Evolutionary conservation across 306 rosid genomes (phyloP).

Genomic region (Acacia confusa): DNA sequence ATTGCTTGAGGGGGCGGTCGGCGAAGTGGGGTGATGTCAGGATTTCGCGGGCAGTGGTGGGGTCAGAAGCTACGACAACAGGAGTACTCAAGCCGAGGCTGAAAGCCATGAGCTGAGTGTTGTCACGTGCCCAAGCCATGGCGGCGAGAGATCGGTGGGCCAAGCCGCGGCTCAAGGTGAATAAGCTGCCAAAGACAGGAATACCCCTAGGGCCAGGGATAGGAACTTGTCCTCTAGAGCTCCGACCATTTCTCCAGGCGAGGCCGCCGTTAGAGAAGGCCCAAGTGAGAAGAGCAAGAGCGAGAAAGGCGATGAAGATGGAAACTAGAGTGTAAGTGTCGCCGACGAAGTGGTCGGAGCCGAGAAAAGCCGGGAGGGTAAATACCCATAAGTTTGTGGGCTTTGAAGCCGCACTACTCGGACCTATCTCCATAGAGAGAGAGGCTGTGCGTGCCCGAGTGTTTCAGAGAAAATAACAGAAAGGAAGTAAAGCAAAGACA

Average conservation of each 20-base stretch:
- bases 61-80: constrained; percentile 48
- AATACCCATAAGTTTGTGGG: constrained; percentile 48
- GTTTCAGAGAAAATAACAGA: background rate
- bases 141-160: constrained; percentile 53
- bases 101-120: constrained; percentile 52
- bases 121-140: constrained; percentile 34
- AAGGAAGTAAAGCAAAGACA: background rate
- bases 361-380: constrained; percentile 45
- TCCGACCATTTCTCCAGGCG: constrained; percentile 57
- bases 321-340: constrained; percentile 33
- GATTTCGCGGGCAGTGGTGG: constrained; percentile 46
- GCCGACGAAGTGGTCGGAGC: constrained; percentile 16
- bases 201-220: constrained; percentile 48
- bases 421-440: constrained; percentile 6
- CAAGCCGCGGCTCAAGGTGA: constrained; percentile 43
- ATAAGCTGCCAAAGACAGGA: constrained; percentile 48
- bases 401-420: background rate
- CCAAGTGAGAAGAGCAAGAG: constrained; percentile 39
- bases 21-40: constrained; percentile 52
- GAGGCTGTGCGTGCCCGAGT: background rate
- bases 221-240: constrained; percentile 28
- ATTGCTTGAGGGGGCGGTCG: constrained; percentile 54
- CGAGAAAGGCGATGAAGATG: background rate
- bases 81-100: constrained; percentile 58
- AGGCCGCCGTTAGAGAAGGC: constrained; percentile 43